A percentile compares a stretch with the other conserved stretches of the same genome.
Evolutionary conservation across 2,329 filamentous ascomycete genomes (phyloP).

Genomic region (Penicillium psychrosexuale): DNA sequence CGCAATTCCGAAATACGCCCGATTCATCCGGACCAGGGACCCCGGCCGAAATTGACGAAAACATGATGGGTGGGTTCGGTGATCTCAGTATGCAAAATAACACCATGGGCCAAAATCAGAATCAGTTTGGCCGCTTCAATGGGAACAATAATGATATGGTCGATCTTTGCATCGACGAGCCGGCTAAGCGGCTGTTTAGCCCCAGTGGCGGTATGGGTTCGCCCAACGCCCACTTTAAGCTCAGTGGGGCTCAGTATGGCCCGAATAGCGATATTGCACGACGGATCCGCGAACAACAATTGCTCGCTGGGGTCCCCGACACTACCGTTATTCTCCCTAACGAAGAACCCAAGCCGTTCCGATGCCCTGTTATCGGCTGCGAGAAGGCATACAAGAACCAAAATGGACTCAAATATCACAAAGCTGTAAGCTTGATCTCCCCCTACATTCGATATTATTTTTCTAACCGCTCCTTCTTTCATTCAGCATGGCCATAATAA

Average conservation of each 20-base stretch:
- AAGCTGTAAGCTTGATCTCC: constrained; percentile 52
- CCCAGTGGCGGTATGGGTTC: constrained; percentile 68
- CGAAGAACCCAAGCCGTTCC: constrained; percentile 96
- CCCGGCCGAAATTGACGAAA: constrained; percentile 71
- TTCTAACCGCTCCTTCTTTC: constrained; percentile 6
- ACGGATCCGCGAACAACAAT: constrained; percentile 62
- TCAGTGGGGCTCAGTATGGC: constrained; percentile 72
- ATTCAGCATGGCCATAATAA: constrained; percentile 83
- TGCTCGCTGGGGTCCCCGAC: constrained; percentile 56
- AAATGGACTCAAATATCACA: constrained; percentile 92
- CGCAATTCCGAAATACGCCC: constrained; percentile 54
- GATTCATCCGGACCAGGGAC: constrained; percentile 68
- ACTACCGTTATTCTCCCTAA: constrained; percentile 53
- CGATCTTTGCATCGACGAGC: constrained; percentile 78
- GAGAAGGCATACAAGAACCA: constrained; percentile 99
- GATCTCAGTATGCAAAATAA: constrained; percentile 58
- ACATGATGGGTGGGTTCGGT: constrained; percentile 61
- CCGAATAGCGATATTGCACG: constrained; percentile 72
- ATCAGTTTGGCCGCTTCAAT: constrained; percentile 42
- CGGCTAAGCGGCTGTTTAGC: constrained; percentile 88
- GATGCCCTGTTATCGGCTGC: constrained; percentile 95
- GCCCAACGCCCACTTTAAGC: constrained; percentile 69
- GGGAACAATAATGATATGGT: constrained; percentile 52
- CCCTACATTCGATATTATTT: constrained; percentile 25
- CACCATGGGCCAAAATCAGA: constrained; percentile 42